Evolutionary conservation across 257 asterid genomes (phyloP), one percentile per base, ranked within the genome.

Genomic region (Solanum phureja): DNA sequence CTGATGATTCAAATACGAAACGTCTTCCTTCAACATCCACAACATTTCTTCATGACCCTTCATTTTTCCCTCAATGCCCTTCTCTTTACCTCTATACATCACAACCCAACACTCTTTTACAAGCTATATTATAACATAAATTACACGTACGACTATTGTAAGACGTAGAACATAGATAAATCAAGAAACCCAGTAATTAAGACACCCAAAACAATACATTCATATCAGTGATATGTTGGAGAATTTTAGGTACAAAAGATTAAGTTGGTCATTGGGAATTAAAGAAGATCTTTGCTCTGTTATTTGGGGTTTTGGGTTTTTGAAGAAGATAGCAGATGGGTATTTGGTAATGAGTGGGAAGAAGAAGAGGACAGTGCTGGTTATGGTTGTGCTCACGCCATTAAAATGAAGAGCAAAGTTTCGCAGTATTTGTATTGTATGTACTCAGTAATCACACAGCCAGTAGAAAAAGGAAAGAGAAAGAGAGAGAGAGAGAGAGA

Each of bases 1-100:
- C n/a, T n/a, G n/a, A n/a, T n/a, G n/a, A n/a, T n/a, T n/a, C n/a
- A 68, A 38, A 71, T 83, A 89, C 8, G 79, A 38, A 44, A 62
- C 42, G 42, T 79, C 87, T 33, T 87, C 87, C 35, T 83, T 85
- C 82, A 73, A 33, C 83, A 86, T 31, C 56, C 72, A 52, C 5
- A 72, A 4, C 84, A 49, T 46, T 73, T 46, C 88, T 29, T 82
- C 88, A 33, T 74, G 73, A 34, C 73, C 91, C 27, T 87, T 88
- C 91, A 84, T 87, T 38, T 90, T 87, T 13, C 35, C 85, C 34
- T 83, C 86, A 74, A 82, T 83, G 31, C 81, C 82, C 58, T 52
- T 90, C 18, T 76, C 92, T 46, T 87, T 68, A 19, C 40, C 86
- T 34, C 87, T 27, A 88, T 85, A 60, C 88, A 85, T 88, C 84